A percentile compares a stretch with the other conserved stretches of the same genome.
These are phyloP conservation scores for Skeletonema potamos DNA, from an alignment of 108 stramenopile genomes.

Conservation along the genomic window DNA sequence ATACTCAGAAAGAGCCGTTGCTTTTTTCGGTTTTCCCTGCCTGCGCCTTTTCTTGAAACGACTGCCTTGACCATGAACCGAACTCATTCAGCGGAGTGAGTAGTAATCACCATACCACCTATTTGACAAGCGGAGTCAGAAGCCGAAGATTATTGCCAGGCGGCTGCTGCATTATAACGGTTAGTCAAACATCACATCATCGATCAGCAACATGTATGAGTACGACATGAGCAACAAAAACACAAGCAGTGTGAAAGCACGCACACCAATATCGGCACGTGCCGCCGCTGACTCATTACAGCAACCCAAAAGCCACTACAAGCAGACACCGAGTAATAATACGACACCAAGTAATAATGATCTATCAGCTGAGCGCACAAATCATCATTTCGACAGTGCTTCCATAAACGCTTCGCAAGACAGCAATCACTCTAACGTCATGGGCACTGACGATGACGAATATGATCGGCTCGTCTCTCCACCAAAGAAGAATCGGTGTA, in stretches of 20 bases:
- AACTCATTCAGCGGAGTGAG: no score
- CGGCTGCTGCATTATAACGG: no score
- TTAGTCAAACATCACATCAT: neutral
- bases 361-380: no score
- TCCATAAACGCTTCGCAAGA: neutral
- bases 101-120: no score
- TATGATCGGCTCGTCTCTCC: constrained; percentile 1
- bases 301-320: neutral
- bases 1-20: no score
- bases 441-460: neutral
- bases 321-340: neutral
- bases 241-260: neutral
- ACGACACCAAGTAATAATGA: neutral
- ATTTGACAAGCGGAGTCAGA: no score
- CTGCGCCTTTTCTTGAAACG: no score
- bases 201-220: neutral
- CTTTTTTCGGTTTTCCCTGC: no score
- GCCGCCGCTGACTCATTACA: neutral
- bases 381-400: neutral
- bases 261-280: constrained; percentile 1
- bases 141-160: no score
- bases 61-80: no score
- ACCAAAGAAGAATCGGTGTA: constrained; percentile 35
- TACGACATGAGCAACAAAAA: neutral
- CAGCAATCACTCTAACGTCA: neutral